Evolutionary conservation across 345 rosid species (phyloP).

Genomic region (Acer yangbiense): DNA sequence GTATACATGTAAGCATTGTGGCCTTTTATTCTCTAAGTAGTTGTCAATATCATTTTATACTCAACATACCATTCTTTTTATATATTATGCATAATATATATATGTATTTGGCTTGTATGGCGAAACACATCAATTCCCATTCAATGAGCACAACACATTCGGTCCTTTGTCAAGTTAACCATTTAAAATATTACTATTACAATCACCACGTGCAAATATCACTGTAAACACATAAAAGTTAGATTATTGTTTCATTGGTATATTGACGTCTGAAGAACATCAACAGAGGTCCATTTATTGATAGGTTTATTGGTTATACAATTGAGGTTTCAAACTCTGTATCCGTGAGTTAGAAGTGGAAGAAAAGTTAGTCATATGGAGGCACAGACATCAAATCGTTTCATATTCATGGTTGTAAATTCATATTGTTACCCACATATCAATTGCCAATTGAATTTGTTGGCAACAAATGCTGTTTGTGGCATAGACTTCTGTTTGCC

Average conservation of each 20-base stretch:
- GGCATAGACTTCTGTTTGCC: not conserved
- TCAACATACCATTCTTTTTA: not conserved
- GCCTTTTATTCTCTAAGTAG: slow-evolving; percentile 12
- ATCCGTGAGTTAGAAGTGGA: not conserved
- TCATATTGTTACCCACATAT: not conserved
- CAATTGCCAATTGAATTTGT: slow-evolving; percentile 2
- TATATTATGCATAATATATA: slow-evolving; percentile 9
- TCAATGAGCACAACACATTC: not conserved
- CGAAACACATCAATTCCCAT: not conserved
- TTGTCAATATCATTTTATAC: not conserved
- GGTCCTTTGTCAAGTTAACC: not conserved
- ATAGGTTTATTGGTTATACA: not conserved
- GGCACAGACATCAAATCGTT: not conserved
- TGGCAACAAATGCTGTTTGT: not conserved
- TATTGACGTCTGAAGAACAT: not conserved
- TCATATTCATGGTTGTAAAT: not conserved
- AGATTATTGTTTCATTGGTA: not conserved
- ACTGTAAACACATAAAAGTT: not conserved
- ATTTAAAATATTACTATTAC: too few species aligned
- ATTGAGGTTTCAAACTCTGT: not conserved
- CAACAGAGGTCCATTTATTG: not conserved
- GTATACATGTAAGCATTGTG: slow-evolving; percentile 66
- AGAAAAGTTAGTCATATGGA: not conserved
- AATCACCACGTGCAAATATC: not conserved
- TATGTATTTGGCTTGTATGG: not conserved